These are phyloP conservation scores for Angophora floribunda DNA, from an alignment of 345 rosid species.

Conservation along the genomic window DNA sequence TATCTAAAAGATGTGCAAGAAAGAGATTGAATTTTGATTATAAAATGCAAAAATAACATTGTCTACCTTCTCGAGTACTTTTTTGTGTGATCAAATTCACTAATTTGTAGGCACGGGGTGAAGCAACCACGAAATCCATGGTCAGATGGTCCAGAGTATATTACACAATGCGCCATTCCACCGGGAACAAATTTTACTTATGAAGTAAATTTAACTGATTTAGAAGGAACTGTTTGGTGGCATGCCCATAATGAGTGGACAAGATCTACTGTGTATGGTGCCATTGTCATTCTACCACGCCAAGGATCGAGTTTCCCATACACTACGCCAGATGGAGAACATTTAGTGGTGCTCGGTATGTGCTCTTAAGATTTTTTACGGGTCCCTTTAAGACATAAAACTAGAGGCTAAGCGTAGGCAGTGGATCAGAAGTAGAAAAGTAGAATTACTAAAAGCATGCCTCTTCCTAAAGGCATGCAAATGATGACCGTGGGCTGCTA, in stretches of 20 bases:
- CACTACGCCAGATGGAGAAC: slow-evolving; percentile 10
- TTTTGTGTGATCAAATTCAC: neutral
- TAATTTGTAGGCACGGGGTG: neutral
- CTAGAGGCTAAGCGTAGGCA: neutral
- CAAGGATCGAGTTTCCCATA: slow-evolving; percentile 6
- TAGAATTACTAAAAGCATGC: neutral
- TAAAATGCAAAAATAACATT: no score
- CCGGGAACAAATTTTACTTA: neutral
- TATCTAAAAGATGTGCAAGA: no score
- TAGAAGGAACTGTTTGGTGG: neutral
- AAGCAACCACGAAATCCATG: neutral
- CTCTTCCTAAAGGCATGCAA: no score
- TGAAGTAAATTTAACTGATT: neutral
- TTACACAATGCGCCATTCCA: neutral
- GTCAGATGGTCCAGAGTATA: neutral
- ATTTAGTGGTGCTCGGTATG: neutral
- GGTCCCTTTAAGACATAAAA: neutral
- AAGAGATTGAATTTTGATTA: no score
- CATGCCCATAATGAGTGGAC: slow-evolving; percentile 8
- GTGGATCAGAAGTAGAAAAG: neutral
- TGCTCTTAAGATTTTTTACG: neutral
- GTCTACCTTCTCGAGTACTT: no score
- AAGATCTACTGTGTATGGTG: slow-evolving; percentile 24
- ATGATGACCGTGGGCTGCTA: neutral
- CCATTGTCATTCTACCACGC: slow-evolving; percentile 9